These are phyloP conservation scores for Nicotiana obtusifolia DNA, from an alignment of 257 asterid species.

Conservation along the genomic window DNA sequence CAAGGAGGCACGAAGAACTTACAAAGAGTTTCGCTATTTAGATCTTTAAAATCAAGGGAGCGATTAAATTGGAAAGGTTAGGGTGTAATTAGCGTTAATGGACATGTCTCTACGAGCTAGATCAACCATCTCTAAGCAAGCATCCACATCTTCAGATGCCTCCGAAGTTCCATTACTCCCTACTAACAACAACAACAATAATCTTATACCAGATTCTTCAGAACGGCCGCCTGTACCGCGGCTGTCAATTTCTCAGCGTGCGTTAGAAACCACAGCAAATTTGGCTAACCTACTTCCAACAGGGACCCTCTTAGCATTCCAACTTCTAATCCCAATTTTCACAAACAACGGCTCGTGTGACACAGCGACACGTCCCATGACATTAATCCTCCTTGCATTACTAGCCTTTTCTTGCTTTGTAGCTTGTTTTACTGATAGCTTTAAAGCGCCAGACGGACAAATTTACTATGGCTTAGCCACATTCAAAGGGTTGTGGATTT, in stretches of 20 bases:
- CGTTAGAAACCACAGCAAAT: slow-evolving; percentile 48
- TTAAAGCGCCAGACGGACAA: slow-evolving; percentile 38
- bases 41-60: background rate
- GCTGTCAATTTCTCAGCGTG: slow-evolving; percentile 27
- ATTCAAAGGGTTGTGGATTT: slow-evolving; percentile 51
- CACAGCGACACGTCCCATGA: slow-evolving; percentile 28
- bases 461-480: slow-evolving; percentile 58
- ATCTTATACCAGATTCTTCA: background rate
- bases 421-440: slow-evolving; percentile 67
- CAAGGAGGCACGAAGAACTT: background rate
- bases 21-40: background rate
- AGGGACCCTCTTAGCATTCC: slow-evolving; percentile 67
- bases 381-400: slow-evolving; percentile 31
- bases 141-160: background rate
- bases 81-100: background rate
- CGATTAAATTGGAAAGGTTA: background rate
- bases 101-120: slow-evolving; percentile 9
- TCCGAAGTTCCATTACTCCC: background rate
- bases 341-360: slow-evolving; percentile 60
- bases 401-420: slow-evolving; percentile 51
- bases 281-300: slow-evolving; percentile 82
- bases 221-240: background rate
- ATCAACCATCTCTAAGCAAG: background rate
- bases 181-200: background rate
- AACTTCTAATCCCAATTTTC: slow-evolving; percentile 57